Evolutionary conservation across 192 early-diverging fungal species (phyloP), one percentile per base, ranked within the genome.

Genomic region (Powellomyces hirtus): DNA sequence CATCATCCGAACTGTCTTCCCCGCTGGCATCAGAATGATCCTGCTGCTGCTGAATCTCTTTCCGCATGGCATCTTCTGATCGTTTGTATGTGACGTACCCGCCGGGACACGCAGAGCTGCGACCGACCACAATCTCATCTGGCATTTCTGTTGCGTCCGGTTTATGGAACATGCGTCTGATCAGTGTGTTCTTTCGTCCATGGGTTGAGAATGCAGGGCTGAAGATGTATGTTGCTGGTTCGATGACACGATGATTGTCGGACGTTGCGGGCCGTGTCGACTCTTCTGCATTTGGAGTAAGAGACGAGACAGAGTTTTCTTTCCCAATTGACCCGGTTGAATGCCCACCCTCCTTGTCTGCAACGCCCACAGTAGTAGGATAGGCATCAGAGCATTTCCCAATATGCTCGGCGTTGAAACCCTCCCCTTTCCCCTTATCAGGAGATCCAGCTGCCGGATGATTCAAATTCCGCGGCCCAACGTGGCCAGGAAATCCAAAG

Each of bases 161-260:
- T 38, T 34, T 58, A 56, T 53, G 30, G 31, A 73, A 66, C 6
- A 73, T n/a, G 14, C 71, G 63, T 27, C 59, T 36, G 18, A 73
- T 30, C 14, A 73, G 55, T 1, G 63, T 73, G 31, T 67, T 16
- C 30, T 73, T 66, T n/a, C 71, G 50, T 18, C 63, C 71, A 27
- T 8, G 55, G 13, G 63, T 73, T 29, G 71, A 68, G 56, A 71
- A 71, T 30, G 60, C 59, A 1, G 59, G 60, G 38, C 60, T 63
- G 36, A 63, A 71, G 22, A 71, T 71, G 33, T 71, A 71, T 14
- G 71, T 72, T 26, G 71, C 33, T 4, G 67, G 31, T 30, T 64
- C 46, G n/a, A n/a, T n/a, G n/a, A n/a, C n/a, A n/a, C n/a, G n/a
- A n/a, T n/a, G n/a, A n/a, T n/a, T n/a, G n/a, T n/a, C n/a, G n/a